Percentiles rank a stretch among this genome's conserved stretches.
phyloP scores from a whole-genome alignment of 192 early-diverging fungal species.

The Coemansia aciculifera region DNA sequence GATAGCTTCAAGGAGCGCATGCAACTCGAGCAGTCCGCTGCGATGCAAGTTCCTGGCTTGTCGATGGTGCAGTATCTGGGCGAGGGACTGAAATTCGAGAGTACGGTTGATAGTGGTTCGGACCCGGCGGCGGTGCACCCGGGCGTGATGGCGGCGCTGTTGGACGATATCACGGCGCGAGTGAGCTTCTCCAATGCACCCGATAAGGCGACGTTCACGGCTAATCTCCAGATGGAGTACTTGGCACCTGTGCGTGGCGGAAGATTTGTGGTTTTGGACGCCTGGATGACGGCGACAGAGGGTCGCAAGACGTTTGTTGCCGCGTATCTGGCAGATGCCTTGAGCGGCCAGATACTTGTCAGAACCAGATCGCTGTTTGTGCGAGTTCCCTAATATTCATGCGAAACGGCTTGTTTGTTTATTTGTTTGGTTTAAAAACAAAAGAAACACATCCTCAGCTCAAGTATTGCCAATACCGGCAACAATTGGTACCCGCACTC shows the following conservation, averaged over 20 bases:
- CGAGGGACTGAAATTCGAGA: conserved; percentile 15
- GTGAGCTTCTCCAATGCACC: conserved; percentile 28
- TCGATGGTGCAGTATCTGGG: conserved; percentile 42
- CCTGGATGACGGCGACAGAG: conserved; percentile 41
- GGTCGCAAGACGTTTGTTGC: conserved; percentile 40
- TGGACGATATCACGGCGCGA: conserved; percentile 45
- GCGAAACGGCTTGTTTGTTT: not conserved
- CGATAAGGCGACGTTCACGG: conserved; percentile 35
- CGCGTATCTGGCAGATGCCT: conserved; percentile 30
- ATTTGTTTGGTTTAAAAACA: not conserved
- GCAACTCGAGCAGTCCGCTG: not conserved
- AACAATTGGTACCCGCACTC: not conserved
- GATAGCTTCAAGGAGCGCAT: conserved; percentile 13
- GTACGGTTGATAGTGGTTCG: not conserved
- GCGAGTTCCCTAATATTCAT: conserved; percentile 4
- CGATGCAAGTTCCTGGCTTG: conserved; percentile 21
- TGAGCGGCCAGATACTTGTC: conserved; percentile 22
- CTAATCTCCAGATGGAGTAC: conserved; percentile 48
- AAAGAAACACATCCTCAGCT: too few relatives aligned
- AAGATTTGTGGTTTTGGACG: conserved; percentile 35
- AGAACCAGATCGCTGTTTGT: conserved; percentile 37
- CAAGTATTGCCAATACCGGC: not conserved
- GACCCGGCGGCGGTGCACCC: conserved; percentile 11
- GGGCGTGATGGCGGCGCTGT: conserved; percentile 26
- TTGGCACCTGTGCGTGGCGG: conserved; percentile 10